Base-by-base conservation (phyloP, 768 basidiomycete genomes). In the Lyophyllum semitale region DNA sequence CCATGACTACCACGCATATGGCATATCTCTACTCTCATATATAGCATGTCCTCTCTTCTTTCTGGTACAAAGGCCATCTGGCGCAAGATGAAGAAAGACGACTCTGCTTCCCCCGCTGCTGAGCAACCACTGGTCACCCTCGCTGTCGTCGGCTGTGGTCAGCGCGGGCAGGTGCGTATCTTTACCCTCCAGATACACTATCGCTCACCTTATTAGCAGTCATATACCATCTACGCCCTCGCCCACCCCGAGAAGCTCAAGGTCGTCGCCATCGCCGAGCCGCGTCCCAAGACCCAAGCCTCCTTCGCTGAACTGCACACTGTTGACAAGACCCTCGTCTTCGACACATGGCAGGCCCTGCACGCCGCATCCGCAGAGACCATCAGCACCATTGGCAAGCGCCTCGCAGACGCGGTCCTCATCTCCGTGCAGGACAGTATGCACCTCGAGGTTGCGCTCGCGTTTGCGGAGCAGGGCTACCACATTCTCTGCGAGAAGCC, bases 401-500 rank as follows among this genome's bases (percentile, higher is more conserved):
- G 85, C 17, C 81, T 95, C 12, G 91, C 90, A 3, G 92, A 95
- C 67, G 92, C 91, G 0, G 84, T 94, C 15, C 63, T 94, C 51
- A 78, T 95, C 59, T 80, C 89, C 6, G 89, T 94, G 1, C 91
- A 92, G 59, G 93, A 95, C 63, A 73, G 79, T 35, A 79, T 91
- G 80, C 93, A 95, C 63, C 74, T 78, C 23, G 86, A 90, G 55
- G 86, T 92, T 7, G 81, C 88, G 0, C 66, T 82, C 8, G 89
- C 87, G 0, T 93, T 93, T 71, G 86, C 87, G 0, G 79, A 77
- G 38, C 91, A 91, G 63, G 91, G 91, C 1, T 95, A 95, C 65
- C 87, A 93, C 62, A 90, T 95, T 53, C 77, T 95, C 20, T 95
- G 93, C 69, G 93, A 95, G 79, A 95, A 95, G 67, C 93, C 93